Conservation (phyloP, 169 alveolate genomes). For the Plasmodium knowlesi region DNA sequence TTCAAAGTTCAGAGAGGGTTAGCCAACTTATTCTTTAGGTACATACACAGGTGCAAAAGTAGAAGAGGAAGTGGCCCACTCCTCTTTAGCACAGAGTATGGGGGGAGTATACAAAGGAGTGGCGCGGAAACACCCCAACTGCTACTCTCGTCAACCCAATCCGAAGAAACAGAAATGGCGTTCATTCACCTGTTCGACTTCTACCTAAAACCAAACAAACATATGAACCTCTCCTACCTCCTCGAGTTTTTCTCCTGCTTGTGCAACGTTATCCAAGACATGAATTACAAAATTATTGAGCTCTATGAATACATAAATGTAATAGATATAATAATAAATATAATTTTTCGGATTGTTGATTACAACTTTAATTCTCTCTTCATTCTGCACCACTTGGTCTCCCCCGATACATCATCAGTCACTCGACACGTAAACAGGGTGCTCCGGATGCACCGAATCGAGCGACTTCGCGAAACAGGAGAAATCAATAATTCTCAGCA, state of each 20-base stretch:
- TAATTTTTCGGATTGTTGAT: constrained; percentile 19
- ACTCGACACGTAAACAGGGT: neutral
- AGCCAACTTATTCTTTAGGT: constrained; percentile 37
- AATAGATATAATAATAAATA: constrained; percentile 40
- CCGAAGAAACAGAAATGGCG: neutral
- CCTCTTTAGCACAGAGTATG: neutral
- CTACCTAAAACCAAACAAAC: constrained; percentile 10
- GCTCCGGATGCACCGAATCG: neutral
- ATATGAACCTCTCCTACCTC: constrained; percentile 23
- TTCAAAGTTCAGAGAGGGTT: constrained; percentile 51
- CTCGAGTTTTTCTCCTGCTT: constrained; percentile 35
- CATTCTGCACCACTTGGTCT: constrained; percentile 13
- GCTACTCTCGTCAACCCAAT: neutral
- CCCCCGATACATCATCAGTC: neutral
- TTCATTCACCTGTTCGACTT: constrained; percentile 37
- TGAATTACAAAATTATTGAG: constrained; percentile 50
- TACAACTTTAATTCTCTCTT: constrained; percentile 62
- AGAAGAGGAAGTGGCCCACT: neutral
- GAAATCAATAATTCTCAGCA: neutral
- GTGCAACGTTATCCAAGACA: constrained; percentile 29
- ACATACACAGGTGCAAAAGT: constrained; percentile 47
- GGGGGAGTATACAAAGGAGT: neutral
- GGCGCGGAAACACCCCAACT: neutral
- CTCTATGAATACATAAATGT: constrained; percentile 42
- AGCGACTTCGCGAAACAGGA: neutral